Base-by-base conservation (phyloP, 768 basidiomycete species). In the Thelephora ganbajun region DNA sequence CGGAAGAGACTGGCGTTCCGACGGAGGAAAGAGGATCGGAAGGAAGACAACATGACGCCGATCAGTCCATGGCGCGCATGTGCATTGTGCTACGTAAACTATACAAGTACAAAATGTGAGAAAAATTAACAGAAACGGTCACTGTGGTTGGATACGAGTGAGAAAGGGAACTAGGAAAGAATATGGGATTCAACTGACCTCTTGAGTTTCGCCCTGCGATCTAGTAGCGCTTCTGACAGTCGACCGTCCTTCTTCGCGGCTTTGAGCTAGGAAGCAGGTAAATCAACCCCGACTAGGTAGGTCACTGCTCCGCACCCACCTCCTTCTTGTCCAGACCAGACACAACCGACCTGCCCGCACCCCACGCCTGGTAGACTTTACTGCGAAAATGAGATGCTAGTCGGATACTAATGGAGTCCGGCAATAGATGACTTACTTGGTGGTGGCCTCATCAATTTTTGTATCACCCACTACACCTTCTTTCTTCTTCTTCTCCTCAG, bases 181-280 rank as follows among this genome's bases (percentile, higher is more conserved):
- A 53, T 46, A 52, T 35, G 47, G 46, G 37, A 45, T 34, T 7
- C 35, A 26, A 41, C 37, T 35, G 34, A 79, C 86, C 85, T 88
- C 64, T 91, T 91, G 47, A 91, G 69, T 60, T 91, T 91, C 16
- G 83, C 68, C 34, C 88, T 71, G 22, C 88, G 74, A 57, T 91
- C 83, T 26, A 91, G 67, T 61, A 91, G 59, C 6, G 81, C 80
- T 59, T 90, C 87, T 1, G 84, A 79, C 13, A 89, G 63, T n/a
- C 82, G 73, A 2, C 88, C 87, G 49, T 87, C 83, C 57, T 85
- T 80, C 50, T 71, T 70, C 12, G 89, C 89, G 43, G 71, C 72
- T 63, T 86, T 89, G 44, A 94, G 72, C 80, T 90, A 50, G 20
- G n/a, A 4, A 20, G 7, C 14, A 48, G 49, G 13, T 33, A 20